Percentiles rank a stretch among this genome's conserved stretches.
These are phyloP conservation scores for Gloeophyllum trabeum DNA, from an alignment of 768 basidiomycete genomes.

Conservation along the genomic window DNA sequence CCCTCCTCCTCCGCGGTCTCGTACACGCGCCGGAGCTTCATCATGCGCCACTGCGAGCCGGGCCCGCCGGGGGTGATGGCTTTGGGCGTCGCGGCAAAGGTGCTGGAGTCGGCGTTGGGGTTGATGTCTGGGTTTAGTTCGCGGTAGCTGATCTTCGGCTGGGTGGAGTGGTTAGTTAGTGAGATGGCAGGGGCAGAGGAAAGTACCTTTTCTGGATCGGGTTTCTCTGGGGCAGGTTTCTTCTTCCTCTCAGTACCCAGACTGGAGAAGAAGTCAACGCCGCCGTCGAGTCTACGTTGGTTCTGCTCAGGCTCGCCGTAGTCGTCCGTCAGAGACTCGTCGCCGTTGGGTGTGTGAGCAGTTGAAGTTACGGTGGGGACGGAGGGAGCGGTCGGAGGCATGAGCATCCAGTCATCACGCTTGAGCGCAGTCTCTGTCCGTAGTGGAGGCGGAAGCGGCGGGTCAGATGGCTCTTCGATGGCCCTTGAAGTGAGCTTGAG, in stretches of 20 bases:
- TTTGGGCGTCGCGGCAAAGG: slow-evolving; percentile 31
- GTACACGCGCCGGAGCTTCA: slow-evolving; percentile 82
- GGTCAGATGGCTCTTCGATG: slow-evolving; percentile 28
- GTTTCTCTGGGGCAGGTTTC: slow-evolving; percentile 44
- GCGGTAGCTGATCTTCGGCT: slow-evolving; percentile 51
- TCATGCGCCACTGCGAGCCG: slow-evolving; percentile 97
- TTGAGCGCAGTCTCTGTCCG: slow-evolving; percentile 39
- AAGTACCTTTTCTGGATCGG: slow-evolving; percentile 64
- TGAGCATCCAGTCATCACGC: slow-evolving; percentile 89
- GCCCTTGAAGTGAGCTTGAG: slow-evolving; percentile 60
- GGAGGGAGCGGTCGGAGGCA: slow-evolving; percentile 21
- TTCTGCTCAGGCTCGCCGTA: slow-evolving; percentile 42
- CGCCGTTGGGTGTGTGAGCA: slow-evolving; percentile 13
- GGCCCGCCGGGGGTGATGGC: slow-evolving; percentile 72
- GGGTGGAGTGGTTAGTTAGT: slow-evolving; percentile 16
- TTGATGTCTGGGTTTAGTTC: slow-evolving; percentile 50
- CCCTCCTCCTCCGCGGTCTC: slow-evolving; percentile 86
- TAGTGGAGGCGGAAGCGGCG: slow-evolving; percentile 31
- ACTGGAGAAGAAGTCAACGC: slow-evolving; percentile 82
- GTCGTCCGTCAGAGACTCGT: slow-evolving; percentile 52
- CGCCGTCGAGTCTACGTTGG: slow-evolving; percentile 38
- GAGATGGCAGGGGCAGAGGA: not conserved
- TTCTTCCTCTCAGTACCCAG: slow-evolving; percentile 70
- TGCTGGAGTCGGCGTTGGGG: slow-evolving; percentile 24
- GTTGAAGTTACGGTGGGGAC: slow-evolving; percentile 15